phyloP scores from a whole-genome alignment of 139 green algal genomes.

The Chlamydomonas schloesseri region DNA sequence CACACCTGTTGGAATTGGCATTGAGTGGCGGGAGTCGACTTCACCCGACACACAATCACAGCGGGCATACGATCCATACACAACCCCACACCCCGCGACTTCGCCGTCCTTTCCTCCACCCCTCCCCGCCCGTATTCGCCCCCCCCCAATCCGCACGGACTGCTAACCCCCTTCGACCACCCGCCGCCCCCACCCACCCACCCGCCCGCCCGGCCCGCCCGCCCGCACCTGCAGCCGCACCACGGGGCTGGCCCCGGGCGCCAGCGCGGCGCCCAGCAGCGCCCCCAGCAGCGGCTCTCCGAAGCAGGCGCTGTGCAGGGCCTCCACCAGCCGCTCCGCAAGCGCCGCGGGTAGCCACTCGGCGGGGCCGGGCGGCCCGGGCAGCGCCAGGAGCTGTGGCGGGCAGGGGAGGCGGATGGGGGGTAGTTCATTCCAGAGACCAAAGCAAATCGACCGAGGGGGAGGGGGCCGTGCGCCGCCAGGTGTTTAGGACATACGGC shows the following conservation, averaged over 20 bases:
- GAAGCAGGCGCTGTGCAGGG: constrained; percentile 62
- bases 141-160: no score
- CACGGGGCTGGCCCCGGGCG: constrained; percentile 2
- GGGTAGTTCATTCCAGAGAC: no score
- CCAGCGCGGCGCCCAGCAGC: constrained; percentile 61
- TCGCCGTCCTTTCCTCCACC: no score
- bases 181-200: not conserved
- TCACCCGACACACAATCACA: no score
- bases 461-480: no score
- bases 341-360: constrained; percentile 27
- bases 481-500: no score
- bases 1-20: constrained; percentile 31
- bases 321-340: constrained; percentile 56
- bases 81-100: no score
- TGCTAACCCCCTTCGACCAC: no score
- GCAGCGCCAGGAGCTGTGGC: not conserved
- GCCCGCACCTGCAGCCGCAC: constrained; percentile 61
- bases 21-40: not conserved
- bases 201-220: constrained; percentile 30
- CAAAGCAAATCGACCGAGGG: no score
- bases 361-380: not conserved
- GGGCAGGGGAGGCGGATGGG: no score
- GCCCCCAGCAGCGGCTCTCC: constrained; percentile 68
- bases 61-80: no score
- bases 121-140: no score